These are phyloP conservation scores for Lodderomyces jiufengensis DNA, from an alignment of 1,139 yeast species.

Conservation along the genomic window DNA sequence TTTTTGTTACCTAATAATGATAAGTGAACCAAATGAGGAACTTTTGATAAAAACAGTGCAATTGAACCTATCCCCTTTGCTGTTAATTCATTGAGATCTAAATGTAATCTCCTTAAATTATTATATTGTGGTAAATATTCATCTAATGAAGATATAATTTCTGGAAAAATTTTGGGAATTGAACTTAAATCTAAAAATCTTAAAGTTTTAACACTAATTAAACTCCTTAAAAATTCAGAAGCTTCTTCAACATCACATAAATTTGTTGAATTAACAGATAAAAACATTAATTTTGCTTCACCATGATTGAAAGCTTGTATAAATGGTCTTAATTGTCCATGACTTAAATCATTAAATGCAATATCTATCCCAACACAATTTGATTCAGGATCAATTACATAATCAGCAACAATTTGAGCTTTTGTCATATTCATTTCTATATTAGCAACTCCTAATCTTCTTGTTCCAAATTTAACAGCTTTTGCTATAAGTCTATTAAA, in stretches of 20 bases:
- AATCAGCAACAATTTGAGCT: conserved; percentile 51
- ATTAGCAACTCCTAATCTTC: conserved; percentile 74
- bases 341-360: conserved; percentile 72
- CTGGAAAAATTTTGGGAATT: conserved; percentile 71
- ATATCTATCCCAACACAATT: conserved; percentile 78
- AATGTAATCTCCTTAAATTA: conserved; percentile 66
- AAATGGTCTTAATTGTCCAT: conserved; percentile 51
- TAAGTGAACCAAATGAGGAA: conserved; percentile 69
- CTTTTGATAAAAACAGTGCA: conserved; percentile 66
- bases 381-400: conserved; percentile 54
- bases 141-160: conserved; percentile 56
- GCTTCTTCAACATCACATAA: conserved; percentile 53
- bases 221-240: conserved; percentile 46
- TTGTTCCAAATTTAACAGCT: conserved; percentile 55
- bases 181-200: conserved; percentile 76
- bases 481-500: conserved; percentile 50
- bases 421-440: conserved; percentile 60
- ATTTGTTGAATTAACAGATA: conserved; percentile 71
- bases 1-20: conserved; percentile 65
- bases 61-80: conserved; percentile 63
- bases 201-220: conserved; percentile 52
- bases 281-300: conserved; percentile 44
- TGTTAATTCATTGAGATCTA: conserved; percentile 68
- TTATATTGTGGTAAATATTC: conserved; percentile 64
- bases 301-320: conserved; percentile 38